These are phyloP conservation scores for Poteriospumella lacustris DNA, from an alignment of 108 stramenopile genomes.

Conservation along the genomic window DNA sequence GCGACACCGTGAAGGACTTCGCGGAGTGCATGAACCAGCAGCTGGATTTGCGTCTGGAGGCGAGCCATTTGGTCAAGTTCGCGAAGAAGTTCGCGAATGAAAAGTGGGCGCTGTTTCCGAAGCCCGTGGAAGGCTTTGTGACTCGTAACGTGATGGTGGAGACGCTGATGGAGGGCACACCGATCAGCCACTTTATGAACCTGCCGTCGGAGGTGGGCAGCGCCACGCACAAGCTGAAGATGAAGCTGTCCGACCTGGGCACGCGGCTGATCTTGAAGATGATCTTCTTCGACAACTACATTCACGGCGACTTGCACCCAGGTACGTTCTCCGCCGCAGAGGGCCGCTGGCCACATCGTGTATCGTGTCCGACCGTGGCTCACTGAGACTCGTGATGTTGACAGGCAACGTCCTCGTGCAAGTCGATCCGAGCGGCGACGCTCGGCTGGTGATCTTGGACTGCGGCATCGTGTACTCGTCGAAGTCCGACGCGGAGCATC, in stretches of 20 bases:
- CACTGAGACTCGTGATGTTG: constrained; percentile 57
- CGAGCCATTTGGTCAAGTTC: constrained; percentile 54
- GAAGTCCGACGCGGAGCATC: constrained; percentile 65
- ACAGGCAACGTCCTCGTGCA: constrained; percentile 20
- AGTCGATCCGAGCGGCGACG: constrained; percentile 19
- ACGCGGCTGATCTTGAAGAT: constrained; percentile 74
- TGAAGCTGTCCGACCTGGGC: constrained; percentile 65
- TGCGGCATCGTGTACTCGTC: constrained; percentile 54
- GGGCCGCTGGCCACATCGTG: too few species aligned
- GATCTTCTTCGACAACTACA: constrained; percentile 69
- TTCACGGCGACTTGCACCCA: constrained; percentile 75
- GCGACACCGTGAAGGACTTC: constrained; percentile 74
- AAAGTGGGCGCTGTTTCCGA: constrained; percentile 62
- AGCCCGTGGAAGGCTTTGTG: constrained; percentile 66
- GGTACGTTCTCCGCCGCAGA: constrained; percentile 51
- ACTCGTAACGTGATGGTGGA: constrained; percentile 67
- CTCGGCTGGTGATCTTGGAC: constrained; percentile 55
- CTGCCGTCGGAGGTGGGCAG: constrained; percentile 22
- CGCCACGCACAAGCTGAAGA: constrained; percentile 48
- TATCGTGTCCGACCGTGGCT: too few species aligned
- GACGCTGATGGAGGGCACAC: constrained; percentile 72
- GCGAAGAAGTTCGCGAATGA: constrained; percentile 57
- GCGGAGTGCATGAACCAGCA: constrained; percentile 72
- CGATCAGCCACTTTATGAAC: constrained; percentile 62
- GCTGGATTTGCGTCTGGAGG: constrained; percentile 73